Evolutionary conservation across 495 filamentous ascomycete species (phyloP).

Genomic region (Physcia stellaris): DNA sequence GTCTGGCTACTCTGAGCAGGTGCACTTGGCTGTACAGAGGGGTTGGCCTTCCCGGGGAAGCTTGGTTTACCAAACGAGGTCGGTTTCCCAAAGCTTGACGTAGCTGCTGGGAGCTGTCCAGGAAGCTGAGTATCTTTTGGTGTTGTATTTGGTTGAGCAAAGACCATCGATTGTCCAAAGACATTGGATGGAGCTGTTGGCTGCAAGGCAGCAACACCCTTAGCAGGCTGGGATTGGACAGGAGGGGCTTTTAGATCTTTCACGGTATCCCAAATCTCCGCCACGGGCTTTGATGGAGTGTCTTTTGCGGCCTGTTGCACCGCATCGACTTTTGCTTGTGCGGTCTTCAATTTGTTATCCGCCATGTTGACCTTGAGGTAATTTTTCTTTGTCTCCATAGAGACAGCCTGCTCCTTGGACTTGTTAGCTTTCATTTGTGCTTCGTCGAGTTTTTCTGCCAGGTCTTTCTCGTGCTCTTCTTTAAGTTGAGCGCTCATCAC

Average conservation of each 20-base stretch:
- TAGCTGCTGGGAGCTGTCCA: not conserved
- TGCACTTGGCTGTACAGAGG: not conserved
- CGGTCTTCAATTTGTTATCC: constrained; percentile 49
- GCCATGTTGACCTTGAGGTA: constrained; percentile 63
- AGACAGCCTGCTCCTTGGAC: constrained; percentile 36
- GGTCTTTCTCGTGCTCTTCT: constrained; percentile 26
- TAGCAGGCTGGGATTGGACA: not conserved
- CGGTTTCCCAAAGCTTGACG: constrained; percentile 6
- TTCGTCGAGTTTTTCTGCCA: constrained; percentile 46
- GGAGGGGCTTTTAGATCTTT: constrained; percentile 27
- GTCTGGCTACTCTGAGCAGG: not conserved
- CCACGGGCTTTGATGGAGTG: constrained; percentile 69
- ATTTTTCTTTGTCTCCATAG: constrained; percentile 29
- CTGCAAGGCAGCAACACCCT: not conserved
- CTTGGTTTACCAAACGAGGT: constrained; percentile 6
- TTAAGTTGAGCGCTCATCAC: constrained; percentile 13
- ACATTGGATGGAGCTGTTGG: not conserved
- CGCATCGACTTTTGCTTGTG: constrained; percentile 58
- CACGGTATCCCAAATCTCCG: constrained; percentile 71
- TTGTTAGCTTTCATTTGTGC: constrained; percentile 28
- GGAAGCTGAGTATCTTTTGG: not conserved
- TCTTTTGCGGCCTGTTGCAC: constrained; percentile 68
- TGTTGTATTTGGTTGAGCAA: not conserved
- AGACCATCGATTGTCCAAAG: constrained; percentile 2
- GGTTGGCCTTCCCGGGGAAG: constrained; percentile 9